A percentile compares a stretch with the other conserved stretches of the same genome.
Conservation (phyloP, 768 basidiomycete species). For the Amanita rimosa region DNA sequence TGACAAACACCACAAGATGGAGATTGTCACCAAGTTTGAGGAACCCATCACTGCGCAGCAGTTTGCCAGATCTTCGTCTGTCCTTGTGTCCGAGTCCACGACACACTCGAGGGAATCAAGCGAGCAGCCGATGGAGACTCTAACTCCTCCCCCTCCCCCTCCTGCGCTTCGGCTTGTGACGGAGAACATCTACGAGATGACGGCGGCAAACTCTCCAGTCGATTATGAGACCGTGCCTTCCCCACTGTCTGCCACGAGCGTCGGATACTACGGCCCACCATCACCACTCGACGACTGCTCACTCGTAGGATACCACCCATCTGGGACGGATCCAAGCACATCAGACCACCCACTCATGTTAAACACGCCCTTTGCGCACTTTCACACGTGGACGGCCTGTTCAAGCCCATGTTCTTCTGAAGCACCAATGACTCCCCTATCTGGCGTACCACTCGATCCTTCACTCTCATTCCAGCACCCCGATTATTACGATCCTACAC, state of each 20-base stretch:
- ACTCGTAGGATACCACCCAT: neutral
- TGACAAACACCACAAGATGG: slow-evolving; percentile 46
- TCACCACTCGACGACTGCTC: slow-evolving; percentile 3
- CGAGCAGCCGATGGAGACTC: neutral
- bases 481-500: slow-evolving; percentile 3
- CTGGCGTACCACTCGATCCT: neutral
- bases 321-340: neutral
- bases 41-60: slow-evolving; percentile 64
- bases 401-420: slow-evolving; percentile 6
- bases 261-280: neutral
- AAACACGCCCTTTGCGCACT: neutral
- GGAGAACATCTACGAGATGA: neutral
- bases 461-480: neutral
- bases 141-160: neutral
- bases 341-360: neutral
- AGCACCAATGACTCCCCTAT: slow-evolving; percentile 1
- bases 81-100: slow-evolving; percentile 32
- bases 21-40: slow-evolving; percentile 68
- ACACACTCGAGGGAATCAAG: neutral
- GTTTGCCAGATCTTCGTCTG: slow-evolving; percentile 60
- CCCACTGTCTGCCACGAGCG: neutral
- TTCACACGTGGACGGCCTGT: slow-evolving; percentile 2
- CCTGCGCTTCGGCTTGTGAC: neutral
- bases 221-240: neutral
- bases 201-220: slow-evolving; percentile 15